phyloP scores from a whole-genome alignment of 2,329 filamentous ascomycete genomes.

The Trichoderma sp. region DNA sequence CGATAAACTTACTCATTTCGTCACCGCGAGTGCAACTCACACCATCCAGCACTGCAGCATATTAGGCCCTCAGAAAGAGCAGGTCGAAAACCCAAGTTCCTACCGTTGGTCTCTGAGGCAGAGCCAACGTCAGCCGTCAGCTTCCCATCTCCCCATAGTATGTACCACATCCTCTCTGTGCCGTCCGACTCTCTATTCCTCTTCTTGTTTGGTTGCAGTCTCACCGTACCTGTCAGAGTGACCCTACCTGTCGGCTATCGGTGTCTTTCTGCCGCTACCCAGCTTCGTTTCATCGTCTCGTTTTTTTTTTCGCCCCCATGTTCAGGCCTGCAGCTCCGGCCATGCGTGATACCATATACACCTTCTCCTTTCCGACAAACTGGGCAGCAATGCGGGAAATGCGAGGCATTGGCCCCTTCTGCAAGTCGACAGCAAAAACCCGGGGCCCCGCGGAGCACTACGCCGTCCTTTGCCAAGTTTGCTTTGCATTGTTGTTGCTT shows the following conservation, averaged over 20 bases:
- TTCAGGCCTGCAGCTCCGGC: not conserved
- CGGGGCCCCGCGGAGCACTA: constrained; percentile 6
- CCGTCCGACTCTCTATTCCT: not conserved
- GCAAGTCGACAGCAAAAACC: not conserved
- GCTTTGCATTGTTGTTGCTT: not conserved
- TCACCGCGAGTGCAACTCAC: constrained; percentile 1
- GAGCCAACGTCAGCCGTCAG: not conserved
- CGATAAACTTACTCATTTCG: not conserved
- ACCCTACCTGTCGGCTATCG: not conserved
- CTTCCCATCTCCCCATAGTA: constrained; percentile 9
- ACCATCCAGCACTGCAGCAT: not conserved
- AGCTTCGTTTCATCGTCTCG: not conserved
- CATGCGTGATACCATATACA: constrained; percentile 17
- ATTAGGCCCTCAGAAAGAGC: not conserved
- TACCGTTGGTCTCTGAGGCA: not conserved
- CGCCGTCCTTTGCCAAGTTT: not conserved
- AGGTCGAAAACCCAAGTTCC: not conserved
- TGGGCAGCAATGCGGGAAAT: constrained; percentile 17
- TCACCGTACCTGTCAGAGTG: not conserved
- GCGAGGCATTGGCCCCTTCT: not conserved
- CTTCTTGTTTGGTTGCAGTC: not conserved
- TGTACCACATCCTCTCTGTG: not conserved
- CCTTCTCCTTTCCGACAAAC: constrained; percentile 16
- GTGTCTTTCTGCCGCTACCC: constrained; percentile 1
- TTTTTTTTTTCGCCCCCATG: constrained; percentile 4